phyloP scores from a whole-genome alignment of 192 early-diverging fungal species.

The Lunasporangiospora selenospora region DNA sequence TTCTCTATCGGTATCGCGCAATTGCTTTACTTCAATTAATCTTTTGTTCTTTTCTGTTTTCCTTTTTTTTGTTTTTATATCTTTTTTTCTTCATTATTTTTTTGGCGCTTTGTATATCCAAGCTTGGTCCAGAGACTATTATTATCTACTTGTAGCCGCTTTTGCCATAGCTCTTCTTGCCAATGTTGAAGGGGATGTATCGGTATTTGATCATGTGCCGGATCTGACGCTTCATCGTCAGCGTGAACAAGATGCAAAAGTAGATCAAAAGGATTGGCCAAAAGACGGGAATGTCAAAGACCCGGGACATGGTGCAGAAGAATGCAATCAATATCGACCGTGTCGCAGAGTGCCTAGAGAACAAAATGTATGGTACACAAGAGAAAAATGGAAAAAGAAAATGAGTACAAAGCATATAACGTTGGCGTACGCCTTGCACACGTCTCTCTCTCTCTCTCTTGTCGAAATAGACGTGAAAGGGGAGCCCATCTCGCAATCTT shows the following conservation, averaged over 20 bases:
- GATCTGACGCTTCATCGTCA: slow-evolving; percentile 98
- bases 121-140: neutral
- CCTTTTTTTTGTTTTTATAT: neutral
- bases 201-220: slow-evolving; percentile 97
- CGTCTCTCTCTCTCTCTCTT: no score
- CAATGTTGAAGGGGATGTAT: slow-evolving; percentile 87
- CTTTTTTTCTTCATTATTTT: no score
- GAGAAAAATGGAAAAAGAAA: neutral
- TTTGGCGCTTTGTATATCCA: no score
- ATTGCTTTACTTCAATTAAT: neutral
- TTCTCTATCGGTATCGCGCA: no score
- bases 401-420: slow-evolving; percentile 95
- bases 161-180: slow-evolving; percentile 72
- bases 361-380: neutral
- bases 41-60: neutral
- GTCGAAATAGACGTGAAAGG: no score
- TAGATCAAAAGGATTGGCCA: slow-evolving; percentile 99
- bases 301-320: slow-evolving; percentile 85
- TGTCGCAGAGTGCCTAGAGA: slow-evolving; percentile 78
- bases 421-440: slow-evolving; percentile 96
- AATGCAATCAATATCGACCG: slow-evolving; percentile 83
- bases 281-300: slow-evolving; percentile 97
- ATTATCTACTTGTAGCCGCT: slow-evolving; percentile 12
- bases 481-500: no score
- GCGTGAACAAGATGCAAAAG: slow-evolving; percentile 90